These are phyloP conservation scores for thale cress (Arabidopsis thaliana) DNA, from an alignment of 345 rosid species.

Conservation along the genomic window TAIR10.1 NC_003070.9:19134501-19135000, in stretches of 20 bases:
- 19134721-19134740: slow-evolving; percentile 14
- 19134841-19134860: slow-evolving; percentile 79
- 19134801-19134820: slow-evolving; percentile 66
- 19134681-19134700: background rate
- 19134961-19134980: background rate
- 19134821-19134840: slow-evolving; percentile 72
- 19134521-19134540: background rate
- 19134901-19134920: slow-evolving; percentile 52
- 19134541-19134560: background rate
- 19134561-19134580: background rate
- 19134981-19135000: slow-evolving; percentile 9
- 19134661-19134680: background rate
- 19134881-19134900: slow-evolving; percentile 82
- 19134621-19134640: background rate
- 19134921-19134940: background rate
- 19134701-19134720: slow-evolving; percentile 13
- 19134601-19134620: slow-evolving; percentile 3
- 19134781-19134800: slow-evolving; percentile 46
- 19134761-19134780: slow-evolving; percentile 18
- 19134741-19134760: background rate
- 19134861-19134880: slow-evolving; percentile 82
- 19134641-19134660: background rate
- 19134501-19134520: background rate
- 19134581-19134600: background rate
- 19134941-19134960: slow-evolving; percentile 1